Conservation (phyloP, 306 rosid species). For the Bauhinia variegata region DNA sequence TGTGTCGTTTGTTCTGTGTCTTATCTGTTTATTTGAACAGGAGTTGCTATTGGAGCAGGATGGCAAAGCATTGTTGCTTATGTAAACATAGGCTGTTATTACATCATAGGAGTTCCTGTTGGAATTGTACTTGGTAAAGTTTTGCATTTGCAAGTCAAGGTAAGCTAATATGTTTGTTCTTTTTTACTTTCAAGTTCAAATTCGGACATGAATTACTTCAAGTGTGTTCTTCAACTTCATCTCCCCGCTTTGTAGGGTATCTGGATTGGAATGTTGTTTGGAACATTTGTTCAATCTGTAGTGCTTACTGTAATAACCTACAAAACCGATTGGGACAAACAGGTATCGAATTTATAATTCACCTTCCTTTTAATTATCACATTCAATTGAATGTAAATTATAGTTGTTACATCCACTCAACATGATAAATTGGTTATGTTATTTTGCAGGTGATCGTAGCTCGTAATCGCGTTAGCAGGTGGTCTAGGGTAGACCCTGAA, state of each 20-base stretch:
- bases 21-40: slow-evolving; percentile 15
- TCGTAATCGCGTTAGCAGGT: slow-evolving; percentile 39
- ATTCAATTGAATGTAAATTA: no score
- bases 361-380: no score
- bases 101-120: slow-evolving; percentile 49
- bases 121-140: slow-evolving; percentile 44
- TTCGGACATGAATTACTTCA: no score
- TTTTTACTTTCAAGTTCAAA: no score
- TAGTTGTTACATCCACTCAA: no score
- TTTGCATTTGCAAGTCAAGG: slow-evolving; percentile 37
- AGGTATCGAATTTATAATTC: slow-evolving; percentile 29
- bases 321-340: slow-evolving; percentile 60
- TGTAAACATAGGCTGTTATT: slow-evolving; percentile 53
- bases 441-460: slow-evolving; percentile 32
- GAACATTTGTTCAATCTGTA: slow-evolving; percentile 51
- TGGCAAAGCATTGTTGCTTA: slow-evolving; percentile 54
- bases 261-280: slow-evolving; percentile 59
- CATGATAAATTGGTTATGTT: no score
- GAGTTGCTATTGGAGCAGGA: slow-evolving; percentile 61
- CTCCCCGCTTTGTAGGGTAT: slow-evolving; percentile 40
- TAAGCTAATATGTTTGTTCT: not conserved
- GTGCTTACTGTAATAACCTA: slow-evolving; percentile 40
- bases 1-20: no score
- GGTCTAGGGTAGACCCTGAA: slow-evolving; percentile 27
- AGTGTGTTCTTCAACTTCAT: no score